phyloP scores from a whole-genome alignment of 306 rosid species.

The Trifolium fragiferum region DNA sequence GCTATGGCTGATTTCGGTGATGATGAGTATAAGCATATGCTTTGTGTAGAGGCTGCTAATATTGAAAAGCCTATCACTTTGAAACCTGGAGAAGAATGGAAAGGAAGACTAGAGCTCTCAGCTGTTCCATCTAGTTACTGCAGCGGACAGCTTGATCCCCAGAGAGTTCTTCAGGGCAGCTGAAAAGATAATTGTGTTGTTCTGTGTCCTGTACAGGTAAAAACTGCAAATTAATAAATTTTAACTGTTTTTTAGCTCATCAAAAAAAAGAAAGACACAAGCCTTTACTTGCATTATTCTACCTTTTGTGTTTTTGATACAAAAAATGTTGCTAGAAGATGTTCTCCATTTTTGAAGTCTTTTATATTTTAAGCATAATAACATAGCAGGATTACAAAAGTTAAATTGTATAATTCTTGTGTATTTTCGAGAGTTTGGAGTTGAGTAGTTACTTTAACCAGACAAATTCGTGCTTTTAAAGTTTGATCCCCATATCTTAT shows the following conservation, averaged over 20 bases:
- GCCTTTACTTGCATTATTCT: conserved; percentile 9
- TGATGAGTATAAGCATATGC: conserved; percentile 93
- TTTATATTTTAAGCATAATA: neutral
- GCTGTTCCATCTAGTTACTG: conserved; percentile 98
- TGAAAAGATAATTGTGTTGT: conserved; percentile 57
- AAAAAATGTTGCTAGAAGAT: neutral
- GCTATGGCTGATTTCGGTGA: conserved; percentile 95
- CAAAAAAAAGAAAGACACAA: neutral
- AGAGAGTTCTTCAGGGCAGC: conserved; percentile 72
- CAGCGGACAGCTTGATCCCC: conserved; percentile 98
- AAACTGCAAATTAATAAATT: conserved; percentile 18
- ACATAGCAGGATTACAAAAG: neutral
- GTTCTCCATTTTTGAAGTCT: neutral
- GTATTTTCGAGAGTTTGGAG: neutral
- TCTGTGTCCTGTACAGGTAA: conserved; percentile 77
- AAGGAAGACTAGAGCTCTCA: conserved; percentile 88
- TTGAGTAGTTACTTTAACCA: neutral
- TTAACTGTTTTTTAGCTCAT: neutral
- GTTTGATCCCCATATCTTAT: conserved; percentile 15
- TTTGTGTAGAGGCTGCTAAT: conserved; percentile 92
- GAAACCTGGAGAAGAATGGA: conserved; percentile 99
- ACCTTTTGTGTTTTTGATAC: conserved; percentile 18
- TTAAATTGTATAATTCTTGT: neutral
- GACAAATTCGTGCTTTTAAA: neutral
- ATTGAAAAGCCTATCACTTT: conserved; percentile 79